Conservation (phyloP, 176 grass and related monocot genomes). For the Cymbopogon citratus region DNA sequence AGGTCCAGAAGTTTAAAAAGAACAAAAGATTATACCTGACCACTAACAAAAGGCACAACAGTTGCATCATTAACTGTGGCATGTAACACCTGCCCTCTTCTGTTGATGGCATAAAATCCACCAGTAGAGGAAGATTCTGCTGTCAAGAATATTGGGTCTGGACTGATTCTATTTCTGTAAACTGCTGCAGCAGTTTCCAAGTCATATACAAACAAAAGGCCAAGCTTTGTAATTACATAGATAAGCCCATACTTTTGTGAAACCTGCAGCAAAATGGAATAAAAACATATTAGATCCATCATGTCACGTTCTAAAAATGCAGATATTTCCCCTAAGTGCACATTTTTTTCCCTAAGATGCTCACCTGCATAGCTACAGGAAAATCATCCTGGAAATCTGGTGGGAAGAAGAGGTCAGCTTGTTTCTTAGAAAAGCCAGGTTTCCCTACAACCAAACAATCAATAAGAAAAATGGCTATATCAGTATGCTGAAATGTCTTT, state of each 20-base stretch:
- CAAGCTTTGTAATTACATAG: conserved; percentile 97
- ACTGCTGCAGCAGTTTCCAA: conserved; percentile 90
- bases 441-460: conserved; percentile 48
- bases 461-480: background rate
- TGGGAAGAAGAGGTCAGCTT: conserved; percentile 92
- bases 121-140: conserved; percentile 73
- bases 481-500: background rate
- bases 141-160: conserved; percentile 97
- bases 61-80: conserved; percentile 96
- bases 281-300: conserved; percentile 24
- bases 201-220: conserved; percentile 95
- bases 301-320: background rate
- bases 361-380: conserved; percentile 97
- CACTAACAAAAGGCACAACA: conserved; percentile 79
- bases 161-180: conserved; percentile 98
- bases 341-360: background rate
- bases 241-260: conserved; percentile 95
- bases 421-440: conserved; percentile 92
- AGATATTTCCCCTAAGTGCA: background rate
- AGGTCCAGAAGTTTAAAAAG: background rate
- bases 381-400: conserved; percentile 98
- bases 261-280: conserved; percentile 49
- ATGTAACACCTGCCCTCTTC: conserved; percentile 89
- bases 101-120: conserved; percentile 98
- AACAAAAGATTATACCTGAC: conserved; percentile 59